Conservation (phyloP, 2,329 filamentous ascomycete genomes). For the Xylariaceae sp. region DNA sequence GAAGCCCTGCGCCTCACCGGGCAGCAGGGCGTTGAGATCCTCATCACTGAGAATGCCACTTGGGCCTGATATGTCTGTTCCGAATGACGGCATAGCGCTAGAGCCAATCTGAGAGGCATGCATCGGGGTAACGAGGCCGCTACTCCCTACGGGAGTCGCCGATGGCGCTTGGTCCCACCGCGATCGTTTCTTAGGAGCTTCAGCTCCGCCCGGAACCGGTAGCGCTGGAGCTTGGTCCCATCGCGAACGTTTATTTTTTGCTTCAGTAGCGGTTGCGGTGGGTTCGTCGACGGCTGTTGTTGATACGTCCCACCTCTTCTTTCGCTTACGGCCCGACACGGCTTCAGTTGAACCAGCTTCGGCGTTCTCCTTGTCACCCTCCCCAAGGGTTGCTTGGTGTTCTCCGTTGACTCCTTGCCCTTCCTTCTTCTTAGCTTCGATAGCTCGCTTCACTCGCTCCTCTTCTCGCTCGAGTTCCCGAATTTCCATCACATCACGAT, state of each 20-base stretch:
- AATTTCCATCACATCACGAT: conserved; percentile 84
- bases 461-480: conserved; percentile 92
- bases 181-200: conserved; percentile 68
- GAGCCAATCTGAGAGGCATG: conserved; percentile 61
- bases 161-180: conserved; percentile 90
- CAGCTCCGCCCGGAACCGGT: conserved; percentile 46
- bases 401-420: conserved; percentile 55
- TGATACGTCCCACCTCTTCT: conserved; percentile 89
- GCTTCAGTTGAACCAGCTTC: conserved; percentile 65
- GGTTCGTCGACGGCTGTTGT: conserved; percentile 51
- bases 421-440: conserved; percentile 68
- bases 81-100: conserved; percentile 61
- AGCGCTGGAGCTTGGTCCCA: conserved; percentile 79
- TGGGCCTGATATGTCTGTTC: conserved; percentile 73
- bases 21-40: conserved; percentile 86
- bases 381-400: conserved; percentile 70
- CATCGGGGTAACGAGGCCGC: conserved; percentile 73
- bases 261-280: conserved; percentile 48
- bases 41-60: conserved; percentile 86
- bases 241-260: conserved; percentile 70
- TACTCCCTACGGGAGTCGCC: conserved; percentile 68
- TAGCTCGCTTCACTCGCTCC: conserved; percentile 74
- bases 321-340: conserved; percentile 69
- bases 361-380: conserved; percentile 67
- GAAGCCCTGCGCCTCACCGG: conserved; percentile 84